These are phyloP conservation scores for Phytophthora litchii DNA, from an alignment of 352 stramenopile species.

Conservation along the genomic window DNA sequence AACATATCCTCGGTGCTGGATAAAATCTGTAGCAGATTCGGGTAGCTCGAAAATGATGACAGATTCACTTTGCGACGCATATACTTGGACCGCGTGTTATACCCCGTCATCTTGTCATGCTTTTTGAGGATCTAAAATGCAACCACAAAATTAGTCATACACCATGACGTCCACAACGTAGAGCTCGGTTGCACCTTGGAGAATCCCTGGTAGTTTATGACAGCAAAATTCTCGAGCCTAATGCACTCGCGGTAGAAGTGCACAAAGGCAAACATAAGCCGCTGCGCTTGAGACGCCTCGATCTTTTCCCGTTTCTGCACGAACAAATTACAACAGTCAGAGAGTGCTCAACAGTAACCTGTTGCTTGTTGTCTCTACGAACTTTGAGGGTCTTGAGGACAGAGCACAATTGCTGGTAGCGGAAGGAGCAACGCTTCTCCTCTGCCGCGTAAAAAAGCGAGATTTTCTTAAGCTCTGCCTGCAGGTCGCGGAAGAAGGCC, in stretches of 20 bases:
- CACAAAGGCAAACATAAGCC: constrained; percentile 84
- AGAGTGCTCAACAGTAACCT: neutral
- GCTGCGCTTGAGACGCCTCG: constrained; percentile 60
- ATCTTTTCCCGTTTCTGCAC: constrained; percentile 46
- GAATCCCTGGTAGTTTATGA: constrained; percentile 88
- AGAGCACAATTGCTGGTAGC: constrained; percentile 73
- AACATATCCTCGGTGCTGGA: constrained; percentile 85
- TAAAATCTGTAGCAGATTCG: constrained; percentile 71
- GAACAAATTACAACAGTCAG: neutral
- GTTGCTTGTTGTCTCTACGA: neutral
- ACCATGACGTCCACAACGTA: neutral
- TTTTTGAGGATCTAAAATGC: constrained; percentile 77
- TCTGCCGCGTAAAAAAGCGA: constrained; percentile 77
- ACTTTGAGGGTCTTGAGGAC: constrained; percentile 76
- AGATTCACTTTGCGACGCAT: constrained; percentile 85
- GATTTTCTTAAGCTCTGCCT: constrained; percentile 81
- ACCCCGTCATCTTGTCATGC: constrained; percentile 87
- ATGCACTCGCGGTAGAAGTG: constrained; percentile 86
- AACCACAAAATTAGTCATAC: constrained; percentile 3
- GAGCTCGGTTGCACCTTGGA: constrained; percentile 57
- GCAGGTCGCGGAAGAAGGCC: constrained; percentile 79
- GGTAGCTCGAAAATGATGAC: constrained; percentile 80
- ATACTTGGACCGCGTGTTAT: constrained; percentile 86
- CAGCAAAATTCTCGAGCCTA: constrained; percentile 81
- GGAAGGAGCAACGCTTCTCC: constrained; percentile 75